Conservation (phyloP, 2,329 filamentous ascomycete genomes). For the Sclerotinia spermophila region DNA sequence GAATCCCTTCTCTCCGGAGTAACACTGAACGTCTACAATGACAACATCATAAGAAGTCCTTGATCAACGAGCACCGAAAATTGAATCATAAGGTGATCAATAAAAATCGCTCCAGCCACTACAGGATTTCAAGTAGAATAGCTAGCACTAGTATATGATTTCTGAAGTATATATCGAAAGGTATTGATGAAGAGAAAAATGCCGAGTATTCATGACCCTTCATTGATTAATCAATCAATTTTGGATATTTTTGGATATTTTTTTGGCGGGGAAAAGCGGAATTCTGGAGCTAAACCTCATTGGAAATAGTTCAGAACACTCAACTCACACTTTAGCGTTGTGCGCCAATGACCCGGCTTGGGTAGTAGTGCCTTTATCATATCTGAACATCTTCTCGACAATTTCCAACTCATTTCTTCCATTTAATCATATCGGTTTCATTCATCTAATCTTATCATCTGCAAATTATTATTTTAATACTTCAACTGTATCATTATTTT, state of each 20-base stretch:
- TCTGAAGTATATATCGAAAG: not conserved
- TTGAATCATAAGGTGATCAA: not conserved
- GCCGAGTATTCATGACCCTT: not conserved
- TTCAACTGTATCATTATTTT: constrained; percentile 35
- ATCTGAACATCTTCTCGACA: constrained; percentile 22
- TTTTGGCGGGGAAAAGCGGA: not conserved
- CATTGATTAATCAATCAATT: not conserved
- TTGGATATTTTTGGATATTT: not conserved
- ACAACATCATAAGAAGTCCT: not conserved
- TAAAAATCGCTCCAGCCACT: not conserved
- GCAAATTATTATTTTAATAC: constrained; percentile 25
- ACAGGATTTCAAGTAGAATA: not conserved
- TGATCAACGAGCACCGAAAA: not conserved
- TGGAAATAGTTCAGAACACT: not conserved
- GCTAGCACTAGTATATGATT: not conserved
- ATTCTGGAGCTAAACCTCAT: not conserved
- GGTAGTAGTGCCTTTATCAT: constrained; percentile 20
- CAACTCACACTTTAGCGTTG: not conserved
- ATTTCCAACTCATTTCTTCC: constrained; percentile 22
- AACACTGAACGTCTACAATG: not conserved
- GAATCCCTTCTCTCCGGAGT: not conserved
- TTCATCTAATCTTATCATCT: constrained; percentile 33
- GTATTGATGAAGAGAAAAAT: not conserved
- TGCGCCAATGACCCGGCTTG: not conserved
- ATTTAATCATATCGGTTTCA: constrained; percentile 26